Base-by-base conservation (phyloP, 495 filamentous ascomycete genomes). In the Poronia punctata region DNA sequence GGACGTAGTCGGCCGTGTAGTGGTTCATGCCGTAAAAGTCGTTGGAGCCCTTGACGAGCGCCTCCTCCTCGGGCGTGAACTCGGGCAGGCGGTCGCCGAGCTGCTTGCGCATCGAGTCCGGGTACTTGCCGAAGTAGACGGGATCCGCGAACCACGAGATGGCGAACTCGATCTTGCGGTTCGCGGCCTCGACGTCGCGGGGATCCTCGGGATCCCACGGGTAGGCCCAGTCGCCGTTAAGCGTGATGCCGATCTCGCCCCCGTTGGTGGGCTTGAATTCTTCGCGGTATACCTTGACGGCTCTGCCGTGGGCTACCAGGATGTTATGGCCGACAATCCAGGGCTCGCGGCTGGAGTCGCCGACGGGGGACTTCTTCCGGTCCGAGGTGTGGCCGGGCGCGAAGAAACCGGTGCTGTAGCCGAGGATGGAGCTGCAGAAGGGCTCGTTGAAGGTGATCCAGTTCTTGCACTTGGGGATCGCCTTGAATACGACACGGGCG, bases 1-100 rank as follows among this genome's bases (percentile, higher is more conserved):
- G 79, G 65, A 88, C 80, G 66, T 82, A 88, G 71, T 86, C 83
- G 52, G 82, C 79, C 39, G 83, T 86, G 70, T 88, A 86, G 67
- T 86, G 82, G 69, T 87, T 86, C 82, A 86, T 85, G 47, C 83
- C 82, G 62, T 86, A 86, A 59, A 87, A 87, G 63, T 87, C 82
- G 56, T 86, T 86, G 57, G 78, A 83, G 27, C 82, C 83, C 36
- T 82, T 70, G 29, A 87, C 76, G 6, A 86, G 69, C 3, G 75
- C 76, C 6, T 72, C 54, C 48, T 86, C 84, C 47, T 85, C 78
- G 16, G 67, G 45, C 0, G 78, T 79, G 60, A 78, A 85, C 12
- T 67, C 65, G 10, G 82, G 83, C 35, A 88, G 68, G 5, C 82
- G 74, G 52, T 79, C 64, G 25, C 83, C 82, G 7, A 86, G 74